Percentiles rank a stretch among this genome's conserved stretches.
Evolutionary conservation across 2,329 filamentous ascomycete genomes (phyloP).

Genomic region (Drechslerella coelobrocha): DNA sequence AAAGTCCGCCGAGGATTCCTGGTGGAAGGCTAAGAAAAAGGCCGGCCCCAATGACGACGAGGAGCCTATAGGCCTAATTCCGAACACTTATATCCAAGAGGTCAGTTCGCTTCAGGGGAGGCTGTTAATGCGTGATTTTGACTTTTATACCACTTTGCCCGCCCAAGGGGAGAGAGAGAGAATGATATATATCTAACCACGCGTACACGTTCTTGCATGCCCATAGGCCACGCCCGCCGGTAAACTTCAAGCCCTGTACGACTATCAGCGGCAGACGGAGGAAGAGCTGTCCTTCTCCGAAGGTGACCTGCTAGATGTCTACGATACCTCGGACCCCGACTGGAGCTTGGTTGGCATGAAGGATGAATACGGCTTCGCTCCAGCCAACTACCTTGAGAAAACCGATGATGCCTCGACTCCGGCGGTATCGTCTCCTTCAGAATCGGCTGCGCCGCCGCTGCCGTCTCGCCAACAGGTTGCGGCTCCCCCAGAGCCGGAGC

Average conservation of each 20-base stretch:
- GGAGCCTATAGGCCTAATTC: conserved; percentile 86
- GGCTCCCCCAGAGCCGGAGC: conserved; percentile 15
- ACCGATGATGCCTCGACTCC: conserved; percentile 58
- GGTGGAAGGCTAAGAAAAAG: conserved; percentile 97
- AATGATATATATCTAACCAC: not conserved
- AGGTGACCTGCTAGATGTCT: conserved; percentile 81
- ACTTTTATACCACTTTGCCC: conserved; percentile 2
- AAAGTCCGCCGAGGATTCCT: conserved; percentile 78
- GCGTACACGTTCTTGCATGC: not conserved
- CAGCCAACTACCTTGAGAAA: conserved; percentile 90
- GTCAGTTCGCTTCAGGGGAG: conserved; percentile 63
- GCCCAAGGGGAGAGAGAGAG: not conserved
- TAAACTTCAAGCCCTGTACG: conserved; percentile 90
- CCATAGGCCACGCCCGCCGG: conserved; percentile 69
- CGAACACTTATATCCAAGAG: conserved; percentile 94
- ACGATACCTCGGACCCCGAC: conserved; percentile 88
- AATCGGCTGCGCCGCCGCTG: conserved; percentile 51
- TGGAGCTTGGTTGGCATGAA: conserved; percentile 91
- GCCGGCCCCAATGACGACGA: conserved; percentile 83
- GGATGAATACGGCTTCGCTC: conserved; percentile 89
- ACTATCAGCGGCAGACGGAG: conserved; percentile 95
- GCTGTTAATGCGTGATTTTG: conserved; percentile 42
- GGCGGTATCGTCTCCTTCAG: conserved; percentile 58
- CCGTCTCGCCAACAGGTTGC: conserved; percentile 51
- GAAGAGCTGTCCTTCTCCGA: conserved; percentile 96